phyloP scores from a whole-genome alignment of 768 basidiomycete genomes.

The Dentipellis sp. region DNA sequence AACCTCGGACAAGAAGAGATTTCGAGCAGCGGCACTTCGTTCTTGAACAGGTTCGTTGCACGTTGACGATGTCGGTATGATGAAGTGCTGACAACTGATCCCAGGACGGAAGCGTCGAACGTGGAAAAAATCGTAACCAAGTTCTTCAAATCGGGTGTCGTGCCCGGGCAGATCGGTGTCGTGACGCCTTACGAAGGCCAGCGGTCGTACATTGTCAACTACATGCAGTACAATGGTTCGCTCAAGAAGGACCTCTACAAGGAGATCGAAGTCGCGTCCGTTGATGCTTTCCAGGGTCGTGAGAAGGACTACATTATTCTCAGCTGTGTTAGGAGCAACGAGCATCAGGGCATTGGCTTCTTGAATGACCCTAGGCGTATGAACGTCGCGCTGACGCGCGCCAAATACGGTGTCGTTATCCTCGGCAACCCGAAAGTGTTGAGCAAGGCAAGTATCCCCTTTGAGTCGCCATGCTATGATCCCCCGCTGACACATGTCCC shows the following conservation, averaged over 20 bases:
- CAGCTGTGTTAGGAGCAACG: constrained; percentile 95
- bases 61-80: constrained; percentile 1
- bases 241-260: constrained; percentile 99
- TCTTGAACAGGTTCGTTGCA: constrained; percentile 72
- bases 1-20: constrained; percentile 99
- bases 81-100: constrained; percentile 3
- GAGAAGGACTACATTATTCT: constrained; percentile 99
- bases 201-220: constrained; percentile 95
- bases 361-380: constrained; percentile 94
- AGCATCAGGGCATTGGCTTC: constrained; percentile 99
- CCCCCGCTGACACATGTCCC: constrained; percentile 11
- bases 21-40: constrained; percentile 95
- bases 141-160: constrained; percentile 98
- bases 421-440: constrained; percentile 99
- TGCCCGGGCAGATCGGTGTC: constrained; percentile 93
- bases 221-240: constrained; percentile 99
- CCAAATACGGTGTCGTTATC: constrained; percentile 97
- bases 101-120: constrained; percentile 94
- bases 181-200: constrained; percentile 99
- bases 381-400: constrained; percentile 94
- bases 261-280: constrained; percentile 97
- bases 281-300: constrained; percentile 98
- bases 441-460: constrained; percentile 67
- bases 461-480: constrained; percentile 1
- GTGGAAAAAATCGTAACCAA: constrained; percentile 99